phyloP scores from a whole-genome alignment of 495 filamentous ascomycete species.

The Penicillium steckii region DNA sequence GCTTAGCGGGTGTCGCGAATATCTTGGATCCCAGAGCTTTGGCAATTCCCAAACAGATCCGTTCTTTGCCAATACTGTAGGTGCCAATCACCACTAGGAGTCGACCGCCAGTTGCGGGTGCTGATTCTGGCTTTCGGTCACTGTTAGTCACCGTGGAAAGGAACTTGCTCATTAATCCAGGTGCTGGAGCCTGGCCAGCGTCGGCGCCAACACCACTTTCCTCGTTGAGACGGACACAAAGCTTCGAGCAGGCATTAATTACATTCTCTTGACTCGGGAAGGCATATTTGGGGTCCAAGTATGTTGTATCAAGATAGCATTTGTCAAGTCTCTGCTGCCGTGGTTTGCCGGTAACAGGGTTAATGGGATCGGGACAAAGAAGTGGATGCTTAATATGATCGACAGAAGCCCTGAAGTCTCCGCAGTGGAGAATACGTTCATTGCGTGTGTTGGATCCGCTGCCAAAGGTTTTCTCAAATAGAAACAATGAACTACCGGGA shows the following conservation, averaged over 20 bases:
- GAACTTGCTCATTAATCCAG: conserved; percentile 64
- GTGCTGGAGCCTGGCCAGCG: conserved; percentile 33
- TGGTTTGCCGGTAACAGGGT: conserved; percentile 63
- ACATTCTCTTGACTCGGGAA: conserved; percentile 90
- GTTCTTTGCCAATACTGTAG: conserved; percentile 97
- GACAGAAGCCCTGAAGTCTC: conserved; percentile 89
- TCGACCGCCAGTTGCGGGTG: conserved; percentile 47
- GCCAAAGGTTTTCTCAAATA: conserved; percentile 79
- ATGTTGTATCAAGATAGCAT: conserved; percentile 97
- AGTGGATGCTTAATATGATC: conserved; percentile 84
- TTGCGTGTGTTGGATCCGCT: conserved; percentile 54
- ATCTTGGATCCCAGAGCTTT: conserved; percentile 85
- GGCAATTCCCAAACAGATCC: conserved; percentile 90
- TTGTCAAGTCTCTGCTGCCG: conserved; percentile 86
- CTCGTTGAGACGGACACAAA: conserved; percentile 71
- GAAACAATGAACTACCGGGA: conserved; percentile 87
- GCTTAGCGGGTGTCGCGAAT: conserved; percentile 79
- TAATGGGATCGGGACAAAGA: conserved; percentile 69
- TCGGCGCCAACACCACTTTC: conserved; percentile 52
- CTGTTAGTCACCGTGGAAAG: conserved; percentile 31
- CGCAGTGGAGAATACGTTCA: conserved; percentile 88
- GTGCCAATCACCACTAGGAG: conserved; percentile 93
- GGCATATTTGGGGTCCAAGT: conserved; percentile 91
- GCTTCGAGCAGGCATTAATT: conserved; percentile 81
- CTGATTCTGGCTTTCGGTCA: conserved; percentile 4